Evolutionary conservation across 371 early-diverging fungal genomes (phyloP), one percentile per base, ranked within the genome.

Genomic region (Antonospora locustae): DNA sequence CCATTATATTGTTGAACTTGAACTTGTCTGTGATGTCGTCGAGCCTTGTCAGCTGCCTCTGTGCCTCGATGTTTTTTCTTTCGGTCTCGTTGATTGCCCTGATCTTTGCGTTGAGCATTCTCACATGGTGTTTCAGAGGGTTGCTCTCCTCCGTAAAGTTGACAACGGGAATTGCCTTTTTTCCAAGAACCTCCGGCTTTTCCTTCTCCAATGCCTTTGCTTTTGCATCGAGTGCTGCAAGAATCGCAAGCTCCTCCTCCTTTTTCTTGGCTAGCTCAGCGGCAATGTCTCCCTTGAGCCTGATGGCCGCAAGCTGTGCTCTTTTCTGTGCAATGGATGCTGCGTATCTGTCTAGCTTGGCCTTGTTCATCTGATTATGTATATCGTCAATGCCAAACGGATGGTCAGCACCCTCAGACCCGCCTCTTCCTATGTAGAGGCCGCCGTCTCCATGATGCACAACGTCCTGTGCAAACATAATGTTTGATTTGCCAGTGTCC

Each of bases 11-110:
- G 2, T 9, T 17, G 3, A 16, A 12, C 11, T 6, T 11, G 22
- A 55, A 12, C 40, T 28, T 2, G 28, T 44, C 56, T 1, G 56
- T 43, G 14, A 55, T 55, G 16, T 55, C 56, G 29, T 55, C 56
- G 6, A 55, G 14, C 34, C 34, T 49, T 9, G 56, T 24, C 14
- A 55, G 17, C n/a, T 7, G n/a, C 7, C 27, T 12, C 30, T 55
- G 56, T 14, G 56, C 41, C 3, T 48, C 12, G 12, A 55, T 45
- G 2, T 7, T 17, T 24, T 14, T 24, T 6, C 9, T 16, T 47
- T 55, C 56, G 22, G 56, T 23, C n/a, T 3, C 47, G 28, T 48
- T 28, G 23, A 55, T 55, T 32, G 12, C 30, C n/a, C 34, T 28
- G 2, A 55, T 55, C 40, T 23, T 55, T 34, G 4, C 6, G 2